phyloP scores from a whole-genome alignment of 768 basidiomycete genomes.

The Macrocybe gigantea region DNA sequence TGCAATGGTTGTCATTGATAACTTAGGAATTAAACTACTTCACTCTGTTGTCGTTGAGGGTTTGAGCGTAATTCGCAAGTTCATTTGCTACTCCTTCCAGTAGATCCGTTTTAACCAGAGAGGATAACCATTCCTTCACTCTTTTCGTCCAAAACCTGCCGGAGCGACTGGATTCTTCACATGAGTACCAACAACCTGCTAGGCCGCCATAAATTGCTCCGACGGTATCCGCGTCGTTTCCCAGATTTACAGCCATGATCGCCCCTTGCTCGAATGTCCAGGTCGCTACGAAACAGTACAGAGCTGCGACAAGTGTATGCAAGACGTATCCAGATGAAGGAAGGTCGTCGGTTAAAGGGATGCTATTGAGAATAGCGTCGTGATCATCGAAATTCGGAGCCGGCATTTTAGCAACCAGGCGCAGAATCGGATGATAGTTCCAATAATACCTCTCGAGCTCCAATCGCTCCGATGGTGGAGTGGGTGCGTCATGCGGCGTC shows the following conservation, averaged over 20 bases:
- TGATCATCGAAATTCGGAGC: background rate
- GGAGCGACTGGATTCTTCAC: constrained; percentile 13
- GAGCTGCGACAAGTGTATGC: constrained; percentile 32
- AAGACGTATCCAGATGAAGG: constrained; percentile 35
- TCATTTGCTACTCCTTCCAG: constrained; percentile 32
- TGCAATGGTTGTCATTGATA: background rate
- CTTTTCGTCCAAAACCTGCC: constrained; percentile 30
- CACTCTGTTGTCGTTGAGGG: background rate
- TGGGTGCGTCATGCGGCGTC: constrained; percentile 15
- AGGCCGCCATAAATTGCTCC: constrained; percentile 41
- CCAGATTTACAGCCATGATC: constrained; percentile 37
- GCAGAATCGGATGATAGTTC: constrained; percentile 32
- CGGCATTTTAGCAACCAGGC: constrained; percentile 23
- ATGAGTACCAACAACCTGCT: constrained; percentile 37
- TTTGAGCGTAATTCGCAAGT: constrained; percentile 18
- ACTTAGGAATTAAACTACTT: background rate
- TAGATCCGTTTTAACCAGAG: constrained; percentile 24
- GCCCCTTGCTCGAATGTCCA: constrained; percentile 39
- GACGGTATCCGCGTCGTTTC: constrained; percentile 39
- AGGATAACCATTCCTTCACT: constrained; percentile 28
- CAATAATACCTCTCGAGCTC: constrained; percentile 28
- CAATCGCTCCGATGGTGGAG: constrained; percentile 9
- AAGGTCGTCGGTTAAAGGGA: constrained; percentile 24
- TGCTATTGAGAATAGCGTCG: constrained; percentile 15
- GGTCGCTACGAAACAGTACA: constrained; percentile 41